A percentile compares a stretch with the other conserved stretches of the same genome.
These are phyloP conservation scores for Fraxinus cuspidata DNA, from an alignment of 257 asterid genomes.

Conservation along the genomic window DNA sequence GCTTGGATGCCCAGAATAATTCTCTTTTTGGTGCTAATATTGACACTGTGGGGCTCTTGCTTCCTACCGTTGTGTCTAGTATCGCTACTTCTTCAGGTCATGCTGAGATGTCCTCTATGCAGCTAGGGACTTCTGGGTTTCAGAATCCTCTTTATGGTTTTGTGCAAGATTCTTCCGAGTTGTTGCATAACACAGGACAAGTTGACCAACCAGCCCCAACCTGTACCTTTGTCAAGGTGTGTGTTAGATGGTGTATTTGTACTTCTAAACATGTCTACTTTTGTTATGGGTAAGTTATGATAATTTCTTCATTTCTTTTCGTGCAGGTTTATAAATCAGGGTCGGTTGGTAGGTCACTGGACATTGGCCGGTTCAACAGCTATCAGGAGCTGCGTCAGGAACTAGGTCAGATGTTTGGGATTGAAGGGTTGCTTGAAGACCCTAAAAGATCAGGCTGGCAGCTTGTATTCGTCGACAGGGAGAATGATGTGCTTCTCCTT, in stretches of 20 bases:
- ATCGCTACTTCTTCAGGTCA: conserved; percentile 60
- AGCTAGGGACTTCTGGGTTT: conserved; percentile 60
- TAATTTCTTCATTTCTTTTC: conserved; percentile 13
- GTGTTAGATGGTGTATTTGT: conserved; percentile 9
- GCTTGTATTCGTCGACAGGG: conserved; percentile 99
- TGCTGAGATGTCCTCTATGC: conserved; percentile 62
- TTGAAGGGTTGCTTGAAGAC: conserved; percentile 93
- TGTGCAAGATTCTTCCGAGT: conserved; percentile 69
- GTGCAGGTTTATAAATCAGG: conserved; percentile 80
- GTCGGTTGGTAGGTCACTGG: conserved; percentile 90
- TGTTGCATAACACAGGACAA: conserved; percentile 63
- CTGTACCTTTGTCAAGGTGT: conserved; percentile 79
- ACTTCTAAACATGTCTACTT: background rate
- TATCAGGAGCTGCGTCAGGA: conserved; percentile 88
- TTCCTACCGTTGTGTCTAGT: conserved; percentile 66
- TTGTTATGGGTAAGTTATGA: background rate
- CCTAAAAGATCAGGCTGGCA: conserved; percentile 99
- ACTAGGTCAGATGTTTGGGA: conserved; percentile 88
- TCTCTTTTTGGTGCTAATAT: conserved; percentile 59
- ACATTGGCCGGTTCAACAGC: conserved; percentile 89
- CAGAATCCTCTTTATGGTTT: conserved; percentile 68
- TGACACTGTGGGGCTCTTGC: conserved; percentile 67
- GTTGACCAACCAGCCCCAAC: conserved; percentile 54
- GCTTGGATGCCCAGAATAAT: conserved; percentile 63
- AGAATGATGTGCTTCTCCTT: conserved; percentile 96